Evolutionary conservation across 179 eudicot species (phyloP), one percentile per base, ranked within the genome.

Genomic region (Spergularia azorica): DNA sequence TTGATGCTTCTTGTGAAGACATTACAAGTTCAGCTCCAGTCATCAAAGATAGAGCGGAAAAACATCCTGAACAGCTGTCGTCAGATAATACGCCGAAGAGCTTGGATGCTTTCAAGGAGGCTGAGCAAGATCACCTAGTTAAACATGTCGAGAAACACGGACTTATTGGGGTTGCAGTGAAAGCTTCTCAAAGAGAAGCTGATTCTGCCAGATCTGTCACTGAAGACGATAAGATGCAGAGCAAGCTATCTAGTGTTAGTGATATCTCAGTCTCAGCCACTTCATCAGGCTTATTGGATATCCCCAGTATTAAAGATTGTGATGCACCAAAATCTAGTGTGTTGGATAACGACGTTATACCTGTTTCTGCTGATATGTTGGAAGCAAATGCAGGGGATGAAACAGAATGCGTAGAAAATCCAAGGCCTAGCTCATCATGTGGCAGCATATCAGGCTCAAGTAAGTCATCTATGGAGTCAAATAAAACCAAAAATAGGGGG

Each of bases 401-500:
- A 71, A 77, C 41, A 48, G 90, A 86, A 66, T 70, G 18, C 55
- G 59, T 66, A 26, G 90, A 76, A 26, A 83, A 72, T 55, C 12
- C 62, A 21, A 78, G 82, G 76, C 80, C 90, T 52, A 81, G 73
- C 54, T 79, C 86, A 13, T 85, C 90, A 9, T 81, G 87, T 4
- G 83, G 80, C 73, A 71, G 68, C 36, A 59, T 71, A 61, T 76
- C 81, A 5, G 63, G 76, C 73, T 78, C 63, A 78, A 82, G 79
- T 70, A 84, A 80, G 81, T 51, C 79, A 64, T 71, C 85, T 43
- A 20, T 70, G 57, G 98, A 90, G 79, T 65, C 86, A 67, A 86
- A 72, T 86, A 85, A 85, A 65, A 17, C 86, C 14, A 91, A 84
- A 84, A 83, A 80, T 74, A 86, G 54, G 68, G 87, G 79, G 13